Evolutionary conservation across 108 stramenopile species (phyloP), one percentile per base, ranked within the genome.

Genomic region (Cyclotella kingstonii): DNA sequence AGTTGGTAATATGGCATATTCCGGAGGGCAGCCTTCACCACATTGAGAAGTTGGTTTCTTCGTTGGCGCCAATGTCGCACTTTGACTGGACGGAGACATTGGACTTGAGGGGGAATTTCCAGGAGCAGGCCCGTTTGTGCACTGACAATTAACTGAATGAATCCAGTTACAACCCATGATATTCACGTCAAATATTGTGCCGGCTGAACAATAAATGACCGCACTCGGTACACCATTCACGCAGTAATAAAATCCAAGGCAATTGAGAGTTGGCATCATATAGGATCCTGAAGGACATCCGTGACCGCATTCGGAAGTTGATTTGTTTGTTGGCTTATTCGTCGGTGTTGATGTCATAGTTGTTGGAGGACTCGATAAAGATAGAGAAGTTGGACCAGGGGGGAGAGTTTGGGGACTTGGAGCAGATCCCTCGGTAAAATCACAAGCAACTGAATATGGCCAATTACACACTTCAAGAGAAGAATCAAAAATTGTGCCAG

Each of bases 111-210:
- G n/a, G n/a, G 1, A 18, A n/a, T n/a, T 15, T 43, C 43, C 15
- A 7, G 57, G 59, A 38, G 21, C 17, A 11, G 33, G 33, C 12
- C 15, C 28, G 6, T 12, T 53, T 38, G 52, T 25, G 40, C 68
- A 70, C 1, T 18, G 5, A 46, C 68, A 70, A 4, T 36, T 34
- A 1, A 49, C 47, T 11, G 12, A 10, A 22, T 27, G 22, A 2
- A 22, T 30, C 68, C 68, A 70, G 38, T 70, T 52, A 31, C 68
- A 70, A 15, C 31, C 33, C 3, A 46, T 29, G 19, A 60, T 21
- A 10, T 18, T 35, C 9, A 5, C 21, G 46, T 70, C 50, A 28
- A 53, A 70, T 1, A 70, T 12, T 17, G 49, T 40, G 1, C 60
- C 60, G 1, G 48, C 0, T 0, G 39, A 41, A 14, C 68, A 70